Evolutionary conservation across 75 land plant species (phyloP).

Genomic region (Gnetum montanum): DNA sequence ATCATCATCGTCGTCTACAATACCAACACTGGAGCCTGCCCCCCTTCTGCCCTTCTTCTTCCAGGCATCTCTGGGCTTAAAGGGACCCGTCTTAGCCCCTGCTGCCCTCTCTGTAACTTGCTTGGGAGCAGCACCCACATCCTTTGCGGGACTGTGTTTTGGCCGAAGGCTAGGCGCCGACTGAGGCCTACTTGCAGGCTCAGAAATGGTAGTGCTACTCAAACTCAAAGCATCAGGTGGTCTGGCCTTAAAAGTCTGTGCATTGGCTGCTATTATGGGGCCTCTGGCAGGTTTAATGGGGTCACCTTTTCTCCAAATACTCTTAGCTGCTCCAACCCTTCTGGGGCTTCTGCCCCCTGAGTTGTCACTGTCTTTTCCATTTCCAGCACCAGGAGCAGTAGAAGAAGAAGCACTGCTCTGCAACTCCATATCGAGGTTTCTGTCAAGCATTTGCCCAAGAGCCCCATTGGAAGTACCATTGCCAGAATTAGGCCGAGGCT

Average conservation of each 20-base stretch:
- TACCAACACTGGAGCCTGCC: constrained; percentile 24
- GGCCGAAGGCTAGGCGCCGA: constrained; percentile 25
- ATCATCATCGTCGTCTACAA: constrained; percentile 36
- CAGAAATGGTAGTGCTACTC: background rate
- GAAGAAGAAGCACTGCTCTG: background rate
- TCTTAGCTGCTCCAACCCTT: constrained; percentile 44
- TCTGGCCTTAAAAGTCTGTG: constrained; percentile 13
- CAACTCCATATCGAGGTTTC: too few relatives aligned
- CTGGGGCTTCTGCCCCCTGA: constrained; percentile 24
- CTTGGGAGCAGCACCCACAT: constrained; percentile 56
- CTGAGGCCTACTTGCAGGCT: constrained; percentile 7
- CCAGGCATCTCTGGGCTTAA: constrained; percentile 32
- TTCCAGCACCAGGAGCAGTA: background rate
- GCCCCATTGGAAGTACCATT: background rate
- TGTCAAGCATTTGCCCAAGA: background rate
- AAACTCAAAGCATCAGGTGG: constrained; percentile 2
- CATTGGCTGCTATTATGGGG: constrained; percentile 4
- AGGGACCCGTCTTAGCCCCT: constrained; percentile 48
- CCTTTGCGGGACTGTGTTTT: constrained; percentile 46
- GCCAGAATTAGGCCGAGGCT: constrained; percentile 5
- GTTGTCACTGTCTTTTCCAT: constrained; percentile 26
- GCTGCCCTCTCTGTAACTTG: constrained; percentile 56
- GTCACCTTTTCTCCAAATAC: constrained; percentile 58
- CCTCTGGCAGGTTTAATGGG: constrained; percentile 29
- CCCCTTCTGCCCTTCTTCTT: constrained; percentile 20